Conservation (phyloP, 1,139 yeast species). For the Sugiyamaella japonica region DNA sequence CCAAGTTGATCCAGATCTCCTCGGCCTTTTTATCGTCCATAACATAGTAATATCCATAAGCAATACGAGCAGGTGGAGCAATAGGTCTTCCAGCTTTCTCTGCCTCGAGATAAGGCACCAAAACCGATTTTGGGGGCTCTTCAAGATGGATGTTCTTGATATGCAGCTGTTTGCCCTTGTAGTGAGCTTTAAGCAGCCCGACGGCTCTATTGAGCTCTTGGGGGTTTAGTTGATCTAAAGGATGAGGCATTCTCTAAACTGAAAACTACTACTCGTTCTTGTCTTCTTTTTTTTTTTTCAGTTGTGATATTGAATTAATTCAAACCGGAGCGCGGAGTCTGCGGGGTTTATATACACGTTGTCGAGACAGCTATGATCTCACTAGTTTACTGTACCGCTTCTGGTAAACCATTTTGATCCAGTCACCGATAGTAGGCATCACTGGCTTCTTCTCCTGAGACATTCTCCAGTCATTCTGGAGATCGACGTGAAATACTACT, state of each 20-base stretch:
- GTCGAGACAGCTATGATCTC: neutral
- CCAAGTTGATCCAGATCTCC: constrained; percentile 72
- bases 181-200: constrained; percentile 48
- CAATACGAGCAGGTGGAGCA: constrained; percentile 57
- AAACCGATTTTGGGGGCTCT: constrained; percentile 80
- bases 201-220: constrained; percentile 65
- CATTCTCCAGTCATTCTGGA: neutral
- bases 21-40: constrained; percentile 59
- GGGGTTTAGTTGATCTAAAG: constrained; percentile 67
- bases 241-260: constrained; percentile 42
- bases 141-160: constrained; percentile 71
- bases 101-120: constrained; percentile 68
- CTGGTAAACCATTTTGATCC: constrained; percentile 6
- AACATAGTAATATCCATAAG: constrained; percentile 65
- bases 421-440: constrained; percentile 1
- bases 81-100: constrained; percentile 60
- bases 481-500: neutral
- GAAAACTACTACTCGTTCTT: no score
- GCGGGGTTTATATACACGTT: constrained; percentile 3
- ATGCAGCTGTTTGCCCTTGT: constrained; percentile 55
- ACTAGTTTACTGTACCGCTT: constrained; percentile 1
- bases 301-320: neutral
- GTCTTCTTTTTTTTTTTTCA: neutral
- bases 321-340: neutral
- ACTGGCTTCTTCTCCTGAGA: constrained; percentile 11